These are phyloP conservation scores for Lactarius trivialis DNA, from an alignment of 768 basidiomycete species.

Conservation along the genomic window DNA sequence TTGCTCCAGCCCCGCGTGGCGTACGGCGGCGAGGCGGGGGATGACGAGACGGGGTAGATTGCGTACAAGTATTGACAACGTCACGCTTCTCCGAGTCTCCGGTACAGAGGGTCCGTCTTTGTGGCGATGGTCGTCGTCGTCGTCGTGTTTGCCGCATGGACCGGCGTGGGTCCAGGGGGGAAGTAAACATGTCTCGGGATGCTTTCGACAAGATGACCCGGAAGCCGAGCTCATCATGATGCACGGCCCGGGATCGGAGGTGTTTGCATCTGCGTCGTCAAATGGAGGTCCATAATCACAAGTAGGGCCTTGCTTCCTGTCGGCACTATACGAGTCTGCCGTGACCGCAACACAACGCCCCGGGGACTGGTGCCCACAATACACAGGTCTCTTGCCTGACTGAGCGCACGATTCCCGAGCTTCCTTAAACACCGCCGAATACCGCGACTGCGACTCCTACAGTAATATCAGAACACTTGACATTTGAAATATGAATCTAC, in stretches of 20 bases:
- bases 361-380: too few relatives aligned
- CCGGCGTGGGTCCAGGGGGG: constrained; percentile 1
- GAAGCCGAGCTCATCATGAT: constrained; percentile 19
- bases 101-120: neutral
- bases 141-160: neutral
- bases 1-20: neutral
- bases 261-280: constrained; percentile 18
- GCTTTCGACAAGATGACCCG: constrained; percentile 15
- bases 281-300: constrained; percentile 11
- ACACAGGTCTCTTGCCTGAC: too few relatives aligned
- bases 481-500: too few relatives aligned
- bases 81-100: neutral
- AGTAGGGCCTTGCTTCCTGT: neutral
- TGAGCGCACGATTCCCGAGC: too few relatives aligned
- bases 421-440: too few relatives aligned
- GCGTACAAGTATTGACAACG: neutral
- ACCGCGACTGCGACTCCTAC: too few relatives aligned
- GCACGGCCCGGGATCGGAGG: constrained; percentile 21
- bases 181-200: constrained; percentile 14
- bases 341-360: too few relatives aligned
- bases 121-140: constrained; percentile 4
- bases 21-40: neutral
- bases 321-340: too few relatives aligned
- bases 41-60: constrained; percentile 1
- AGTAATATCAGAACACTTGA: too few relatives aligned